Base-by-base conservation (phyloP, 2,329 filamentous ascomycete genomes). In the Albophoma yamanashiensis region DNA sequence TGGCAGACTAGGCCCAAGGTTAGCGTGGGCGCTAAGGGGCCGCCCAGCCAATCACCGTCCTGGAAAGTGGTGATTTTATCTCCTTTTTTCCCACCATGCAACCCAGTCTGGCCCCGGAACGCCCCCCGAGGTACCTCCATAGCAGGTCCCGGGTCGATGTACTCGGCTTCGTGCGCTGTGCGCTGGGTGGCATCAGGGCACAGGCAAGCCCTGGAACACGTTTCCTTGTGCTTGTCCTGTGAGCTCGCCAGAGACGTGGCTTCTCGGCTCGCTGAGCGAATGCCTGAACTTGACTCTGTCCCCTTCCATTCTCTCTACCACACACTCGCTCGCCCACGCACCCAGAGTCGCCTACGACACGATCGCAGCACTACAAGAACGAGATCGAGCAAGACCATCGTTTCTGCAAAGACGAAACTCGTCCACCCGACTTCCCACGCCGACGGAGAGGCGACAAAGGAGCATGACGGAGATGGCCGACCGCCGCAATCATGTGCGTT, bases 111-210 rank as follows among this genome's bases (percentile, higher is more conserved):
- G 67, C 66, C 65, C 66, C 69, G 65, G 61, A 66, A 59, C 59
- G 59, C 63, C 72, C 74, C 75, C 73, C 74, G 72, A 76, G 71
- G 74, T 77, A 72, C 65, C 67, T 59, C 67, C 62, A 60, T 73
- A 75, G 65, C 73, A 69, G 60, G 60, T 64, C 57, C 50, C 38
- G 60, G 64, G 63, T 67, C 60, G 39, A 65, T 57, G 62, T 67
- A 67, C 66, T 25, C 52, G 56, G 22, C 22, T 17, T 9, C 5
- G 17, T 22, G 50, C 58, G 58, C 59, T 61, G 56, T 52, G 57
- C 61, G 56, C 57, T 38, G 27, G 36, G 34, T 39, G 43, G 34
- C 20, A 12, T 55, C 45, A 57, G 62, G 58, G 59, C 59, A 61
- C 58, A 56, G 52, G 39, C 61, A 36, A 59, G 62, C 62, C 60